Base-by-base conservation (phyloP, 1,139 yeast genomes). In the Scheffersomyces insectosa region DNA sequence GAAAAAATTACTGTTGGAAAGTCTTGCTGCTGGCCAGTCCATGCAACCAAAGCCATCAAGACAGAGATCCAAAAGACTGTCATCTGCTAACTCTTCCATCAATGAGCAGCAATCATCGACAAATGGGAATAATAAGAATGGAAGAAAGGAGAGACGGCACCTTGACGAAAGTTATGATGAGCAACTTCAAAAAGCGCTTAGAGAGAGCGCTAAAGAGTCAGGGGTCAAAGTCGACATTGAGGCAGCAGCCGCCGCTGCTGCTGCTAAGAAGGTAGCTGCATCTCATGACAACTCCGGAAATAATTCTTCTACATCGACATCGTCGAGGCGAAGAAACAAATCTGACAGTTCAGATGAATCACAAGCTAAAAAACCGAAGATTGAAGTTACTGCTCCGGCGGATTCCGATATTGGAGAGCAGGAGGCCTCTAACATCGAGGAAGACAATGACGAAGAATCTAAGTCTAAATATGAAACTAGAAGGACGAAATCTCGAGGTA, bases 101-200 rank as follows among this genome's bases (percentile, higher is more conserved):
- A 30, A 15, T 16, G 31, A 28, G 8, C 12, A 5, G 20, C 23
- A 31, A 8, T 31, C 34, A 31, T 20, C 55, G 14, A 52, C 57
- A 15, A 56, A 38, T 10, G 41, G 33, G 4, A 65, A 41, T 74
- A 75, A 56, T 54, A 50, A 47, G 28, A 36, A 48, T 6, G 36
- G 45, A 5, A 43, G 74, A 11, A 68, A 68, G 46, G 74, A 68
- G 36, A 56, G 74, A 38, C 52, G 72, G 36, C 68, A 62, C 41
- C 60, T 57, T 37, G 83, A 80, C 46, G 83, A 82, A 25, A 79
- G 75, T 23, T 85, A 82, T 55, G 89, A 85, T 54, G 83, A 79
- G 51, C 84, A 82, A 56, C 68, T 86, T 43, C 84, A 83, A 47
- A 75, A 84, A 44, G 91, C 88, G 0, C 68, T 85, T 36, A 81